Base-by-base conservation (phyloP, 1,284 basidiomycete species). In the Ceratobasidium sp. region DNA sequence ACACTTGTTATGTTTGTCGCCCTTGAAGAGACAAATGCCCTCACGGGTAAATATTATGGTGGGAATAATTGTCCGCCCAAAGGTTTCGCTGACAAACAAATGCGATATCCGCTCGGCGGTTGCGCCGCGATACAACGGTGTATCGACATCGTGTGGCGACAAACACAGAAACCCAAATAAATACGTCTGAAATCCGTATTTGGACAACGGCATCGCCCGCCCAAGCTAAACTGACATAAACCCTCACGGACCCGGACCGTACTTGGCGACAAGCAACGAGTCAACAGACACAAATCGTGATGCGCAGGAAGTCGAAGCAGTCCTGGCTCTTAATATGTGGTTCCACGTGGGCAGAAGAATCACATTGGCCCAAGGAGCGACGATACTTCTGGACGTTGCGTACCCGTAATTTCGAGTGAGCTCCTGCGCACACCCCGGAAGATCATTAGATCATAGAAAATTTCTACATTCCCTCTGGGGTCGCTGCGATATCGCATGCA, bases 281-380 rank as follows among this genome's bases (percentile, higher is more conserved):
- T n/a, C 33, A 33, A 26, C 26, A 35, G 26, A 49, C 23, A 47
- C 51, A 45, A 53, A 28, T 15, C 23, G 68, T 71, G 53, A 60
- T 60, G 54, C 53, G n/a, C 35, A 58, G 35, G 66, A 71, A 71
- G 33, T 58, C 51, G 53, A 58, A 45, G 49, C 5, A 13, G 4
- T 53, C 28, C 31, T 37, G 28, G 42, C 66, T 53, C 33, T 56
- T 69, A 23, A 33, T 49, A 54, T 64, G 6, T 3, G 51, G 35
- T 51, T 51, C 71, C 71, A 74, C 71, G 71, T 74, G 71, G 58
- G 35, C 58, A 54, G 58, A 49, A 74, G 71, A 74, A 74, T 73
- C 67, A 69, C 51, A 42, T 42, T 53, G 31, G 58, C 35, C 35
- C 67, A 69, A 69, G 53, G 67, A 17, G 53, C 51, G 35, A 58